These are phyloP conservation scores for Penicillium arizonense DNA, from an alignment of 495 filamentous ascomycete genomes.

Conservation along the genomic window DNA sequence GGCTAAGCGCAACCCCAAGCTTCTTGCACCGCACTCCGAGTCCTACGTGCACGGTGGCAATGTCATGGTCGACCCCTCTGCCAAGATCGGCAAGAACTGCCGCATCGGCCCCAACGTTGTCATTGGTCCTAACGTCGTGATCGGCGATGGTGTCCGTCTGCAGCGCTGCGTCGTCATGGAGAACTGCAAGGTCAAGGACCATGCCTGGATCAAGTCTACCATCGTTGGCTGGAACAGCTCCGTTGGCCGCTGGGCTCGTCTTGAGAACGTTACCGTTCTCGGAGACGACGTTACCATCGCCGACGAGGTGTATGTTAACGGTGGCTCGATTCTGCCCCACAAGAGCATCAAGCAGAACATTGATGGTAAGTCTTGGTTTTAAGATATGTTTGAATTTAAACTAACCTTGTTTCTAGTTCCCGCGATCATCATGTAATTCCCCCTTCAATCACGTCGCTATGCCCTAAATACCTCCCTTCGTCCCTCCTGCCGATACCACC, in stretches of 20 bases:
- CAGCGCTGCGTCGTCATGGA: constrained; percentile 91
- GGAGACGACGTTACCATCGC: constrained; percentile 99
- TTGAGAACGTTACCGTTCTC: constrained; percentile 96
- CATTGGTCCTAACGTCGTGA: constrained; percentile 90
- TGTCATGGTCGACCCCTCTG: constrained; percentile 91
- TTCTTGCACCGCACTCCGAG: constrained; percentile 71
- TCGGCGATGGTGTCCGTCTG: constrained; percentile 92
- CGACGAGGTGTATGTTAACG: constrained; percentile 98
- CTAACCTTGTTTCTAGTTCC: constrained; percentile 51
- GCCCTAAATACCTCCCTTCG: constrained; percentile 19
- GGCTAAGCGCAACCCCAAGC: constrained; percentile 86
- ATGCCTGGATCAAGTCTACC: constrained; percentile 98
- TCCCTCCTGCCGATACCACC: constrained; percentile 25
- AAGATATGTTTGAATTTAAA: background rate
- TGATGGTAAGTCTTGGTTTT: constrained; percentile 59
- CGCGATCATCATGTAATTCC: constrained; percentile 79
- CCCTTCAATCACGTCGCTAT: constrained; percentile 30
- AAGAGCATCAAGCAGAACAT: constrained; percentile 99
- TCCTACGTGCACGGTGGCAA: constrained; percentile 93
- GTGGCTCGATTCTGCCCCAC: constrained; percentile 92
- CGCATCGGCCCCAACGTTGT: constrained; percentile 97
- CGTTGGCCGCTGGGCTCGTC: constrained; percentile 90
- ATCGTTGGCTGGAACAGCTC: constrained; percentile 99
- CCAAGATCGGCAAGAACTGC: constrained; percentile 98
- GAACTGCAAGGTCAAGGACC: constrained; percentile 94